Base-by-base conservation (phyloP, 306 rosid genomes). In the Castanospermum australe region DNA sequence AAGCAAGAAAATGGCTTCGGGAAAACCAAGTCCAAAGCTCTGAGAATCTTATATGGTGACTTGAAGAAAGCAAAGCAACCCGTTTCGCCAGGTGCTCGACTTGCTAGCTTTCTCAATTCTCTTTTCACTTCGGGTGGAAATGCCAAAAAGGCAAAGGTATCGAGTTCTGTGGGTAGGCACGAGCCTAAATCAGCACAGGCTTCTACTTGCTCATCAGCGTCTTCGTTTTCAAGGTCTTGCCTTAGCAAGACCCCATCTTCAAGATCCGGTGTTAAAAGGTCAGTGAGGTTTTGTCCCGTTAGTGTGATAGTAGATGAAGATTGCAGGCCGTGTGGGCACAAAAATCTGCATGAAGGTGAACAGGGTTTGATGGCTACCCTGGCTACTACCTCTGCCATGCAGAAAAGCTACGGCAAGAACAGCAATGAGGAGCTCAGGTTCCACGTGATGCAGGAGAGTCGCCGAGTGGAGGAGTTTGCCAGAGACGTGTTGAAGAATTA, bases 221-320 rank as follows among this genome's bases (percentile, higher is more conserved):
- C 99, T 15, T 95, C 99, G 5, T 91, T 91, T 60, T 91, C 99
- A 33, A 84, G 98, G 87, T 95, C 99, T 18, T 95, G 99, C 55
- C 67, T 95, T 48, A 91, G 97, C 82, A 95, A 93, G 81, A 87
- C 94, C 0, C 91, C 98, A 22, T 91, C 92, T 2, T 85, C 98
- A 4, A 80, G 97, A 81, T 86, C 91, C 17, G 86, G 85, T 62
- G 81, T 82, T 0, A 95, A 95, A 56, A 85, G 99, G 80, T 90
- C 97, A 0, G 99, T 95, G 63, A 89, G 98, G 67, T 95, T 95
- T 59, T 88, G 94, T 44, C 94, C 98, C 0, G 98, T 91, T 57
- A 93, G 96, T 56, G 97, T 87, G 51, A 91, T 95, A 22, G 92
- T 93, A 9, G 99, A 82, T 41, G 96, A 92, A 81, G 97, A 94